A percentile compares a stretch with the other conserved stretches of the same genome.
These are phyloP conservation scores for Neopestalotiopsis rosae DNA, from an alignment of 2,329 filamentous ascomycete species.

Conservation along the genomic window DNA sequence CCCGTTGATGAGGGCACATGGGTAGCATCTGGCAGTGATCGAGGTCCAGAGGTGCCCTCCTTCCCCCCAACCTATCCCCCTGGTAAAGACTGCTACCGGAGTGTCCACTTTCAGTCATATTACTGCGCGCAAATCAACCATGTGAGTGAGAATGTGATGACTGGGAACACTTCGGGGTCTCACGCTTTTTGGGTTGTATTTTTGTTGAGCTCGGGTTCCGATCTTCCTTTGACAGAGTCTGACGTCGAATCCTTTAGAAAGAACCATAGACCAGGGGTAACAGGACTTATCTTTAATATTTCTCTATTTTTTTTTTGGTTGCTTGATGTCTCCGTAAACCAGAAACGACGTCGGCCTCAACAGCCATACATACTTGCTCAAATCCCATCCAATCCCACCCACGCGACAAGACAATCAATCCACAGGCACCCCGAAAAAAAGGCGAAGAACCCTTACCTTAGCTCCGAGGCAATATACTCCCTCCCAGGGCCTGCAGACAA, in stretches of 20 bases:
- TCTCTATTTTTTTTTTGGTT: neutral
- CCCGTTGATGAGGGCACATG: too few species aligned
- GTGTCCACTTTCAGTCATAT: neutral
- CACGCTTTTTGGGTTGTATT: neutral
- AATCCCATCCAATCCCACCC: neutral
- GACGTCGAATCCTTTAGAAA: neutral
- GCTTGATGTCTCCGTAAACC: neutral
- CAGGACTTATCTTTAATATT: neutral
- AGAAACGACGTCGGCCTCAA: neutral
- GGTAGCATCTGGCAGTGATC: neutral
- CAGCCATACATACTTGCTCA: neutral
- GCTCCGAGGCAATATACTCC: neutral
- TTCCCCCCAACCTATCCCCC: neutral
- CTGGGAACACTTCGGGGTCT: constrained; percentile 2
- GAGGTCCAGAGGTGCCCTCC: neutral
- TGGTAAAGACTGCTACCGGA: neutral
- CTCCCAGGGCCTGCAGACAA: constrained; percentile 1
- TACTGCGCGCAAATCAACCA: constrained; percentile 3
- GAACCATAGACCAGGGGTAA: neutral
- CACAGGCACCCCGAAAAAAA: neutral
- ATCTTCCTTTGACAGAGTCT: neutral
- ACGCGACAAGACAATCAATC: neutral
- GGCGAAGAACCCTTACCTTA: neutral
- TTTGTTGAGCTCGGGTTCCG: constrained; percentile 5
- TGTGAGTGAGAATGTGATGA: constrained; percentile 4